phyloP scores from a whole-genome alignment of 176 grass and related monocot species.

The Aegilops sharonensis region DNA sequence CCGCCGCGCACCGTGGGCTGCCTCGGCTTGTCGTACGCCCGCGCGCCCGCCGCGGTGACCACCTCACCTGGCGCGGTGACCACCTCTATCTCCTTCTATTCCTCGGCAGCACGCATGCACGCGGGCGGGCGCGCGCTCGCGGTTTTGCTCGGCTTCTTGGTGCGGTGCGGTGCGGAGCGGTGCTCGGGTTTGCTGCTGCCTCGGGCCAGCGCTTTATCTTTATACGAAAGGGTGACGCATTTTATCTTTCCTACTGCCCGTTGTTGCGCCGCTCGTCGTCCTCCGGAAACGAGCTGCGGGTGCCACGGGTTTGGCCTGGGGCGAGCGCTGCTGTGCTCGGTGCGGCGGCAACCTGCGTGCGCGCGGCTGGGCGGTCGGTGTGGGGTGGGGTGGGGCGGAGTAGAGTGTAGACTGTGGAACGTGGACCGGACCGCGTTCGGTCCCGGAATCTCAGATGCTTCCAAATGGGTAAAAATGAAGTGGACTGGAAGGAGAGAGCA shows the following conservation, averaged over 20 bases:
- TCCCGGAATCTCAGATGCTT: background rate
- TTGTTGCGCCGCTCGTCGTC: background rate
- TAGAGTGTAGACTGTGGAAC: background rate
- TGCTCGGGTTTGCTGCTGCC: too few relatives aligned
- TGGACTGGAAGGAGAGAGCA: background rate
- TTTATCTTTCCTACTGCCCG: background rate
- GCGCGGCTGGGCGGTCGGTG: background rate
- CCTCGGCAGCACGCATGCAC: background rate
- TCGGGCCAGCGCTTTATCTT: background rate
- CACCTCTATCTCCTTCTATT: background rate
- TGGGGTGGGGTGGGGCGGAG: too few relatives aligned
- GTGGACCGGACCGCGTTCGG: background rate
- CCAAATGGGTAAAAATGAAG: background rate
- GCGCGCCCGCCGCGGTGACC: constrained; percentile 19
- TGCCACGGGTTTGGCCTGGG: background rate
- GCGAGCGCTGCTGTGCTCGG: background rate
- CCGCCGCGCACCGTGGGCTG: background rate
- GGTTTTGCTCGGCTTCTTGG: background rate
- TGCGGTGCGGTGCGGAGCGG: background rate
- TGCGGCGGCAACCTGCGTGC: background rate
- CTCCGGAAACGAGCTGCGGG: background rate
- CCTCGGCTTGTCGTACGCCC: background rate
- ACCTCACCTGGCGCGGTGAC: background rate
- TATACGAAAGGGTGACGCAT: background rate
- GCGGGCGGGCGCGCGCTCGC: background rate